A percentile compares a stretch with the other conserved stretches of the same genome.
phyloP scores from a whole-genome alignment of 495 filamentous ascomycete species.

The Clavariopsis aquatica region DNA sequence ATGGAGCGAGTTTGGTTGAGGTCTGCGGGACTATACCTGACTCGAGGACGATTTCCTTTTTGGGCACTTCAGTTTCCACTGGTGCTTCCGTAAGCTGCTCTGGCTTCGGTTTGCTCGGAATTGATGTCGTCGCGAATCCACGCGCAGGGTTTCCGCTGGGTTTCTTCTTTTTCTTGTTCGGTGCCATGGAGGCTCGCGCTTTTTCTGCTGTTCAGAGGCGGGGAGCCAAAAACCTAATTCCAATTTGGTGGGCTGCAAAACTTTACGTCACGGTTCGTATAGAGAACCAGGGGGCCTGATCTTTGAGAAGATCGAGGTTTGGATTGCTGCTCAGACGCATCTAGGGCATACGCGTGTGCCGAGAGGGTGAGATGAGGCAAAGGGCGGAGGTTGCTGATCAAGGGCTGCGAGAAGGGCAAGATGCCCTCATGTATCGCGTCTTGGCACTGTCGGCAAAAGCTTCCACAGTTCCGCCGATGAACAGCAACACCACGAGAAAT shows the following conservation, averaged over 20 bases:
- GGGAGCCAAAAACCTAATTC: not conserved
- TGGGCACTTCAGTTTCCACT: conserved; percentile 2
- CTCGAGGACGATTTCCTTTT: conserved; percentile 19
- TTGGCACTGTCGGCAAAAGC: conserved; percentile 31
- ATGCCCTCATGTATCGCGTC: conserved; percentile 4
- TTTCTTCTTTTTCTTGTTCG: conserved; percentile 76
- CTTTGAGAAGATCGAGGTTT: conserved; percentile 32
- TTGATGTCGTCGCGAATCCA: conserved; percentile 88
- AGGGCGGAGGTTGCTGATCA: not conserved
- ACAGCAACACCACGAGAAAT: conserved; percentile 6
- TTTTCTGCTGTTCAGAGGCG: not conserved
- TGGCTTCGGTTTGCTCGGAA: conserved; percentile 66
- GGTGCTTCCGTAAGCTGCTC: conserved; percentile 32
- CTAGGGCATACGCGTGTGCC: conserved; percentile 12
- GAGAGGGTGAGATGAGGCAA: conserved; percentile 1
- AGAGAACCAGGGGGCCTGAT: conserved; percentile 32
- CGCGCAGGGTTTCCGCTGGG: conserved; percentile 77
- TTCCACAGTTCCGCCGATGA: conserved; percentile 18
- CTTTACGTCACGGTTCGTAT: conserved; percentile 20
- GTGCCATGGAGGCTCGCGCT: not conserved
- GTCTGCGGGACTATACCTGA: not conserved
- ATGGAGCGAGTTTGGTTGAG: not conserved
- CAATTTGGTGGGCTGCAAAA: not conserved
- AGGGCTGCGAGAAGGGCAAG: conserved; percentile 3
- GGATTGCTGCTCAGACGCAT: conserved; percentile 23